Conservation (phyloP, 805 yeast species). For the Ogataea trehalophila region DNA sequence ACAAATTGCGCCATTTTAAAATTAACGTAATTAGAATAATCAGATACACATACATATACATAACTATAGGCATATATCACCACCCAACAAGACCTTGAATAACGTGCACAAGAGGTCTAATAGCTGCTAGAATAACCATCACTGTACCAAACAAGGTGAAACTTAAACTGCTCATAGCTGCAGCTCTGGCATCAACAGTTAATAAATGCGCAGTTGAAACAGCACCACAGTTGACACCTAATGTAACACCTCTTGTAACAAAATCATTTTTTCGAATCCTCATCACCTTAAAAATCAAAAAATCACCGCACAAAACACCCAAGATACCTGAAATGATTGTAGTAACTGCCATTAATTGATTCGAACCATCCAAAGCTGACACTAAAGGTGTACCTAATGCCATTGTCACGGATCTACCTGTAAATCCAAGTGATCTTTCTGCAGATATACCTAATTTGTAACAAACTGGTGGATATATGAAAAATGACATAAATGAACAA, state of each 20-base stretch:
- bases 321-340: constrained; percentile 73
- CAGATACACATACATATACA: no score
- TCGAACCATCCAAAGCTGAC: constrained; percentile 60
- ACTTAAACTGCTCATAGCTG: constrained; percentile 68
- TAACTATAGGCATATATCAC: constrained; percentile 2
- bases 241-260: constrained; percentile 69
- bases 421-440: constrained; percentile 62
- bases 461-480: constrained; percentile 67
- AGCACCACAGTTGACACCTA: constrained; percentile 79
- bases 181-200: constrained; percentile 70
- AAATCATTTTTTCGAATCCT: constrained; percentile 58
- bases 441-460: constrained; percentile 60
- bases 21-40: no score
- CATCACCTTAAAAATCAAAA: constrained; percentile 38
- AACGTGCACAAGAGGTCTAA: constrained; percentile 47
- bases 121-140: constrained; percentile 65
- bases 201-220: constrained; percentile 75
- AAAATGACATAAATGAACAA: constrained; percentile 53
- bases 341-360: constrained; percentile 70
- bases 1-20: no score
- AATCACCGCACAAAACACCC: constrained; percentile 66
- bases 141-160: constrained; percentile 70
- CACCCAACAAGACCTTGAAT: constrained; percentile 45
- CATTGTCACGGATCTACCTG: constrained; percentile 73
- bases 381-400: constrained; percentile 77